A percentile compares a stretch with the other conserved stretches of the same genome.
These are phyloP conservation scores for Somion occarium DNA, from an alignment of 1,284 basidiomycete species.

Conservation along the genomic window DNA sequence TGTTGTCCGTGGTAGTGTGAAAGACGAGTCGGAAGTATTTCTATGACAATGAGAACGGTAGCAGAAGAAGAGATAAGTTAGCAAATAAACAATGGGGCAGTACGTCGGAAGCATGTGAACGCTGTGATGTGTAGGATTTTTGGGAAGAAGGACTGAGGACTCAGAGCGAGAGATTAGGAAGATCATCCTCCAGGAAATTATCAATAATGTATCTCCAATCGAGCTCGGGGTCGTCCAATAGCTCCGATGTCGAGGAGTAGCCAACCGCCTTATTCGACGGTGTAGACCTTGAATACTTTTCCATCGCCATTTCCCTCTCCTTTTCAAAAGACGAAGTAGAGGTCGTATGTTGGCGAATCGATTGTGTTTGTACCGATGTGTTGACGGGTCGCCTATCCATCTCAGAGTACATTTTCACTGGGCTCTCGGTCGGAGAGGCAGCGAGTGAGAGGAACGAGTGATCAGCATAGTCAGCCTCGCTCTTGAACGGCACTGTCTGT, in stretches of 20 bases:
- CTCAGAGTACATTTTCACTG: background rate
- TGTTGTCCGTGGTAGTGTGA: too few relatives aligned
- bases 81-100: background rate
- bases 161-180: background rate
- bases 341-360: background rate
- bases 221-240: too few relatives aligned
- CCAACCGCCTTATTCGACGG: background rate
- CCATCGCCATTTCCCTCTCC: background rate
- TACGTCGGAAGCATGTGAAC: too few relatives aligned
- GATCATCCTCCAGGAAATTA: slow-evolving; percentile 2
- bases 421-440: slow-evolving; percentile 28
- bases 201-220: slow-evolving; percentile 2
- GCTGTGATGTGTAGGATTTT: background rate
- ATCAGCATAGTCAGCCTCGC: slow-evolving; percentile 21
- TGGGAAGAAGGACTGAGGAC: background rate
- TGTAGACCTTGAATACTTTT: background rate
- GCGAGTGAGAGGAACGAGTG: slow-evolving; percentile 43
- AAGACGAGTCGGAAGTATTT: background rate
- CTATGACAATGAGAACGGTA: too few relatives aligned
- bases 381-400: background rate
- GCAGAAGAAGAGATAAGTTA: background rate
- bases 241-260: too few relatives aligned
- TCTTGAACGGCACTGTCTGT: background rate
- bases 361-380: background rate
- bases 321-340: background rate